Evolutionary conservation across 2,329 filamentous ascomycete species (phyloP).

Genomic region (Fusarium haematococcum): DNA sequence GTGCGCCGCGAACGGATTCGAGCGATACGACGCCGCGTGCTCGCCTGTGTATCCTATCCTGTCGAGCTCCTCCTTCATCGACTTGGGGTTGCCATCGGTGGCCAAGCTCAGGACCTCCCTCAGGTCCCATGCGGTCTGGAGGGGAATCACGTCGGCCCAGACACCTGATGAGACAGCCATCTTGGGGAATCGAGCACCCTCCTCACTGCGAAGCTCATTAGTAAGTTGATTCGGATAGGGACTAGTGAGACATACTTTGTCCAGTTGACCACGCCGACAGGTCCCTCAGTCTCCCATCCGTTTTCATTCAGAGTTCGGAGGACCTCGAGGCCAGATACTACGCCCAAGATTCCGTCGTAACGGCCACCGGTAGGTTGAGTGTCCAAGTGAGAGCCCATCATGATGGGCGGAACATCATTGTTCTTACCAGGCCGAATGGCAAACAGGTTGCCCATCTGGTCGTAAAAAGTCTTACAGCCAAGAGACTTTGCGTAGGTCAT

Average conservation of each 20-base stretch:
- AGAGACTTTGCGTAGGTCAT: slow-evolving; percentile 69
- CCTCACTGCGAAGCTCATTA: slow-evolving; percentile 65
- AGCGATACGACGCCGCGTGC: slow-evolving; percentile 40
- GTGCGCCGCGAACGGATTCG: slow-evolving; percentile 74
- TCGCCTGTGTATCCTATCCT: slow-evolving; percentile 77
- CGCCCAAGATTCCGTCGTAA: slow-evolving; percentile 82
- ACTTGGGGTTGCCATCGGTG: slow-evolving; percentile 31
- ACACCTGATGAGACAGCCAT: slow-evolving; percentile 81
- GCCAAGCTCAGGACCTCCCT: slow-evolving; percentile 64
- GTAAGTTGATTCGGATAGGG: not conserved
- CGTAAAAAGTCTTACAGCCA: slow-evolving; percentile 75
- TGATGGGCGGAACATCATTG: slow-evolving; percentile 71
- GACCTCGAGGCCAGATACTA: slow-evolving; percentile 79
- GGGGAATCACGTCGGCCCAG: slow-evolving; percentile 75
- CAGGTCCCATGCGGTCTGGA: slow-evolving; percentile 72
- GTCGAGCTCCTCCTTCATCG: slow-evolving; percentile 63
- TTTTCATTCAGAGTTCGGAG: slow-evolving; percentile 75
- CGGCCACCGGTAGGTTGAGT: slow-evolving; percentile 73
- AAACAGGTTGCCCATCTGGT: slow-evolving; percentile 87
- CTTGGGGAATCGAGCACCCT: slow-evolving; percentile 82
- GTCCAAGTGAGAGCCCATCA: slow-evolving; percentile 76
- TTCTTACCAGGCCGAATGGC: slow-evolving; percentile 73
- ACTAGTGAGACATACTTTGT: slow-evolving; percentile 65
- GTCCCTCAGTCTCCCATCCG: slow-evolving; percentile 74
- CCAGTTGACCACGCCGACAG: slow-evolving; percentile 82